phyloP scores from a whole-genome alignment of 169 alveolate species.

The Eimeria necatrix region DNA sequence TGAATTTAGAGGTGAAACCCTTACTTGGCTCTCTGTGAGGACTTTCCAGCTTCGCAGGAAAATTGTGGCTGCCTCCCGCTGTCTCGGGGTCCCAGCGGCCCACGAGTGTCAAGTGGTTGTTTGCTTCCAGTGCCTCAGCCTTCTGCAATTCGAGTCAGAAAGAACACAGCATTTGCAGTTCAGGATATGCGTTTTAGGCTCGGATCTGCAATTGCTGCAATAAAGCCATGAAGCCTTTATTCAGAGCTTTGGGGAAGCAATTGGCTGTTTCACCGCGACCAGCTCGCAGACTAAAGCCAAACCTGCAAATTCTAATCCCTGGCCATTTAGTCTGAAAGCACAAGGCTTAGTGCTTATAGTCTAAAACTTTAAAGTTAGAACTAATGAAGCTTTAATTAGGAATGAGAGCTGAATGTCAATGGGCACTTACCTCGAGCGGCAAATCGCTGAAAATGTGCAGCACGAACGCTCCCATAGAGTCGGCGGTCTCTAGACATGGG shows the following conservation, averaged over 20 bases:
- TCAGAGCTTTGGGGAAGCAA: too few species aligned
- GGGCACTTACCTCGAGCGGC: conserved; percentile 18
- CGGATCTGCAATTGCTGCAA: not conserved
- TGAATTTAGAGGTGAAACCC: not conserved
- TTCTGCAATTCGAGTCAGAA: not conserved
- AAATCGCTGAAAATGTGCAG: conserved; percentile 27
- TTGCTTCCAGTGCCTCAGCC: not conserved
- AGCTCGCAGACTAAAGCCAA: too few species aligned
- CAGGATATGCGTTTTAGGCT: not conserved
- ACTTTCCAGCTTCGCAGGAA: not conserved
- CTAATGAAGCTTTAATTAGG: not conserved
- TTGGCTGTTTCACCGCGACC: too few species aligned
- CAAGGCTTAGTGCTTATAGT: not conserved
- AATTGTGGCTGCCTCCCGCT: conserved; percentile 36
- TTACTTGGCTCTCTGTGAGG: conserved; percentile 12
- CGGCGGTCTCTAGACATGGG: not conserved
- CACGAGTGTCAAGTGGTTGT: not conserved
- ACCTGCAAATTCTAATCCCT: too few species aligned
- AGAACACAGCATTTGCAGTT: not conserved
- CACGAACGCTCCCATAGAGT: not conserved
- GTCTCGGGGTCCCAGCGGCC: conserved; percentile 42
- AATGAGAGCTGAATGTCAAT: not conserved
- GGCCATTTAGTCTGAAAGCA: not conserved
- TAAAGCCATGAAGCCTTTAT: not conserved
- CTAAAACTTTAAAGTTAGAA: not conserved